Evolutionary conservation across 352 stramenopile species (phyloP).

Genomic region (Pythium dissimile): DNA sequence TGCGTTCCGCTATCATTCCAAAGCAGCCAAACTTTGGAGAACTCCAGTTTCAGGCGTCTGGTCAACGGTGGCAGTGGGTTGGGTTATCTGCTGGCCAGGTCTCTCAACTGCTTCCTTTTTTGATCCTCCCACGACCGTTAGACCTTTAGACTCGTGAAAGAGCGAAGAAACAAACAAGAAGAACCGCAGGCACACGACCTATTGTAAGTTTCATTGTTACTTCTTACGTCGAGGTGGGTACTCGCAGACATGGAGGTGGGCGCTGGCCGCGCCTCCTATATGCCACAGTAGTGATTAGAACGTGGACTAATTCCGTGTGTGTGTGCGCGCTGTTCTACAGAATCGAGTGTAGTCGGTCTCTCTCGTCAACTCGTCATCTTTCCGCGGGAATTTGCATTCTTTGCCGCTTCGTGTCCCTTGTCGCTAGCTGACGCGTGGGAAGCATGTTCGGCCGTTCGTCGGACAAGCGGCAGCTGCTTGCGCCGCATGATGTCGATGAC

Average conservation of each 20-base stretch:
- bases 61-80: constrained; percentile 1
- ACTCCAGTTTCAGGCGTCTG: constrained; percentile 7
- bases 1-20: constrained; percentile 14
- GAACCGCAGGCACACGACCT: no score
- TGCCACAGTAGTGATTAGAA: no score
- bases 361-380: constrained; percentile 13
- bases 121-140: no score
- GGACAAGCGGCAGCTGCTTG: constrained; percentile 40
- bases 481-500: constrained; percentile 34
- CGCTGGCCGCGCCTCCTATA: background rate
- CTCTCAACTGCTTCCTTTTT: no score
- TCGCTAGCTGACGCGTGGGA: no score
- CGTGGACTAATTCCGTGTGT: background rate
- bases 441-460: constrained; percentile 43
- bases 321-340: constrained; percentile 1
- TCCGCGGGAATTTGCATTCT: background rate
- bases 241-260: background rate
- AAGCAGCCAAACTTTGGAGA: background rate
- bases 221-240: constrained; percentile 22
- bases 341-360: constrained; percentile 8
- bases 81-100: background rate
- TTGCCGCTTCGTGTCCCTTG: background rate
- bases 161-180: constrained; percentile 3
- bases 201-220: constrained; percentile 17
- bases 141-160: background rate